Conservation (phyloP, 768 basidiomycete genomes). For the Leccinum broughii region DNA sequence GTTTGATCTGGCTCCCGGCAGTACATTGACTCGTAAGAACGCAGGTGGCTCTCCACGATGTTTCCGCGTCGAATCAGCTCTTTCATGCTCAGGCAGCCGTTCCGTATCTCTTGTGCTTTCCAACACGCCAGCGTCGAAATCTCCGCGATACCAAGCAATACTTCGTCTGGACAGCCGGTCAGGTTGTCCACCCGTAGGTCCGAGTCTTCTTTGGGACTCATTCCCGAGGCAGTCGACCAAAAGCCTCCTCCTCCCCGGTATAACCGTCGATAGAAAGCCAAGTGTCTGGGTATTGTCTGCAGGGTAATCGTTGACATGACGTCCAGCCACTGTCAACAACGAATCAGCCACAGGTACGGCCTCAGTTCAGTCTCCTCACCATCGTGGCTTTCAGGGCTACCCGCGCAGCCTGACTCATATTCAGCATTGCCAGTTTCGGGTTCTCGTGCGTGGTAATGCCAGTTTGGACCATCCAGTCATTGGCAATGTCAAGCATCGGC, state of each 20-base stretch:
- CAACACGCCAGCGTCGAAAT: slow-evolving; percentile 71
- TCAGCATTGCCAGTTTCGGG: slow-evolving; percentile 56
- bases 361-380: slow-evolving; percentile 45
- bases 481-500: slow-evolving; percentile 64
- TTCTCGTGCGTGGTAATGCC: slow-evolving; percentile 65
- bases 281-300: slow-evolving; percentile 62
- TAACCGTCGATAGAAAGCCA: slow-evolving; percentile 64
- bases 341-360: slow-evolving; percentile 15
- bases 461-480: slow-evolving; percentile 74
- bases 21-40: slow-evolving; percentile 38
- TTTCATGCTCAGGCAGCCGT: slow-evolving; percentile 68
- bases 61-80: slow-evolving; percentile 76
- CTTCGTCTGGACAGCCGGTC: slow-evolving; percentile 79
- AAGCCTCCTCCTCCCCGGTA: slow-evolving; percentile 53
- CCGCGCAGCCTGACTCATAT: slow-evolving; percentile 53
- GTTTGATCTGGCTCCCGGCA: slow-evolving; percentile 35
- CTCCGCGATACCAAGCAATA: slow-evolving; percentile 73
- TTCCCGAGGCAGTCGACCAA: slow-evolving; percentile 38
- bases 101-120: slow-evolving; percentile 65
- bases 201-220: slow-evolving; percentile 37
- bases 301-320: slow-evolving; percentile 67
- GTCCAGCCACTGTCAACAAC: slow-evolving; percentile 66
- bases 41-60: slow-evolving; percentile 65
- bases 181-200: slow-evolving; percentile 65
- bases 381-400: slow-evolving; percentile 69